Conservation (phyloP, 2,329 filamentous ascomycete genomes). For the Exophiala phaeomuriformis region DNA sequence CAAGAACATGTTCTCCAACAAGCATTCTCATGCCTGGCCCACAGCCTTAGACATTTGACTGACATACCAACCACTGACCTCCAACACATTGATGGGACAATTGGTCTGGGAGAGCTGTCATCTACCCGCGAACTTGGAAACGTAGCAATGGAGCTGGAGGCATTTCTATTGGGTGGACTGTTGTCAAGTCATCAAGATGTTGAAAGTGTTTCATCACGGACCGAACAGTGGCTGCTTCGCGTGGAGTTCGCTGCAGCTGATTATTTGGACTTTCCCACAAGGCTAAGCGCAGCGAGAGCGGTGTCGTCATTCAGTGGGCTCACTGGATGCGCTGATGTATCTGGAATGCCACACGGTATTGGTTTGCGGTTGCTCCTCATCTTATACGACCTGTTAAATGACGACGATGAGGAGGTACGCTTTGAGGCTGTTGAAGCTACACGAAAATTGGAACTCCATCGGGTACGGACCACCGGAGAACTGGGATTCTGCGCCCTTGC, state of each 20-base stretch:
- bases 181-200: background rate
- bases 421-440: slow-evolving; percentile 46
- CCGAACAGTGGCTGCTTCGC: slow-evolving; percentile 8
- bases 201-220: background rate
- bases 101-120: slow-evolving; percentile 2
- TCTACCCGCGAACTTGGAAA: slow-evolving; percentile 12
- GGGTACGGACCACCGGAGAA: slow-evolving; percentile 10
- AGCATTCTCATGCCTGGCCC: slow-evolving; percentile 8
- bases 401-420: slow-evolving; percentile 87
- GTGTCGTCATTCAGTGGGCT: slow-evolving; percentile 10
- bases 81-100: background rate
- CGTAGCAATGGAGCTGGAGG: slow-evolving; percentile 8
- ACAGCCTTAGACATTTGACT: slow-evolving; percentile 1
- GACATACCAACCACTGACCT: background rate
- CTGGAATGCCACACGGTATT: slow-evolving; percentile 30
- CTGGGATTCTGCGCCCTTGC: slow-evolving; percentile 43
- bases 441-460: slow-evolving; percentile 4
- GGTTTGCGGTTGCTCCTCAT: slow-evolving; percentile 34
- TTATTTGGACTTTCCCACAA: slow-evolving; percentile 22
- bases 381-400: slow-evolving; percentile 70
- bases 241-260: slow-evolving; percentile 15
- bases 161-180: slow-evolving; percentile 4
- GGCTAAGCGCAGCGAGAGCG: slow-evolving; percentile 17
- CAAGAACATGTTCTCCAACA: slow-evolving; percentile 8
- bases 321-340: slow-evolving; percentile 32